phyloP scores from a whole-genome alignment of 805 yeast species.

The Sporopachydermia lactativora region DNA sequence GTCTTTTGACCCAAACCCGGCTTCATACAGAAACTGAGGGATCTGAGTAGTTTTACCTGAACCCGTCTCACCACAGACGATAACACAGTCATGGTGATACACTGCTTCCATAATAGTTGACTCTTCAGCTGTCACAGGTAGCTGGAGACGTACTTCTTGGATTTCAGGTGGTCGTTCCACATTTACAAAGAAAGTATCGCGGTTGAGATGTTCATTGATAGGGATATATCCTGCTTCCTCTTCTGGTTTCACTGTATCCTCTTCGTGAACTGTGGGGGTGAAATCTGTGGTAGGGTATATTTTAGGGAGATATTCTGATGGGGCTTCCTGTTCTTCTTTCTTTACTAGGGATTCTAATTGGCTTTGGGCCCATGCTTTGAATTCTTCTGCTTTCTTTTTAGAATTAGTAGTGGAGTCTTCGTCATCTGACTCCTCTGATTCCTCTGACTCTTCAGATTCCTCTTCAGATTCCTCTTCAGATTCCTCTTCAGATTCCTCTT shows the following conservation, averaged over 20 bases:
- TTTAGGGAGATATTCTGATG: conserved; percentile 36
- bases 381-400: conserved; percentile 43
- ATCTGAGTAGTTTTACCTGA: conserved; percentile 98
- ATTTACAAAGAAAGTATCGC: conserved; percentile 55
- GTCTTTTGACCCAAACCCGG: conserved; percentile 64
- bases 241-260: conserved; percentile 59
- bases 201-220: conserved; percentile 32
- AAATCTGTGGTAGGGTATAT: conserved; percentile 30
- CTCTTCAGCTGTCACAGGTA: conserved; percentile 88
- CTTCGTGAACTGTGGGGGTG: conserved; percentile 44
- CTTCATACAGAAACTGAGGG: conserved; percentile 88
- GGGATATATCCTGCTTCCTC: conserved; percentile 49
- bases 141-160: conserved; percentile 48
- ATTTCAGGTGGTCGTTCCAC: conserved; percentile 54
- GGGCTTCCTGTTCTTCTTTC: conserved; percentile 28
- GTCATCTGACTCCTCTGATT: conserved; percentile 8
- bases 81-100: conserved; percentile 79
- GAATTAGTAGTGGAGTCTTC: conserved; percentile 10
- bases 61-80: conserved; percentile 96
- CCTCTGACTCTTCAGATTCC: conserved; percentile 9
- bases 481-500: conserved; percentile 12
- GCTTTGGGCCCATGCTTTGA: conserved; percentile 80
- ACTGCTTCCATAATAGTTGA: conserved; percentile 92
- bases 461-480: conserved; percentile 24
- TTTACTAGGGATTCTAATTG: conserved; percentile 56